Base-by-base conservation (phyloP, 2,329 filamentous ascomycete genomes). In the Arthroderma sp. region DNA sequence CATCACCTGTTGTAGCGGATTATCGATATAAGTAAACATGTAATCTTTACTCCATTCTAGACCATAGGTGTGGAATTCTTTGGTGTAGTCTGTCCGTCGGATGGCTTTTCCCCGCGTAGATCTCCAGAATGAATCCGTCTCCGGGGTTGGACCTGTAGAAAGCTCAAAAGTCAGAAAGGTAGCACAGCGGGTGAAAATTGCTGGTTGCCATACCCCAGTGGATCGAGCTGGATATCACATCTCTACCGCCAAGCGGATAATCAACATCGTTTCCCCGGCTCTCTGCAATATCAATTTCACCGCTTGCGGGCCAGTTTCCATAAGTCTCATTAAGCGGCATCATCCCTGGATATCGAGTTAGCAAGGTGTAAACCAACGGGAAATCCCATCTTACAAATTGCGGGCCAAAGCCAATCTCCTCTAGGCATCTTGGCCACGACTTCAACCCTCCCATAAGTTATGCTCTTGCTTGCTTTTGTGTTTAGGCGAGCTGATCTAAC, bases 401-500 rank as follows among this genome's bases (percentile, higher is more conserved):
- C 63, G 29, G 68, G 72, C 73, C 72, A 75, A 27, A 77, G 56
- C 73, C 73, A 77, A 53, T 75, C 70, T 4, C 73, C 73, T 31
- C 56, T 57, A 5, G 73, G 71, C 51, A 76, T 55, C 48, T 71
- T 69, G 11, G 73, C 73, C 3, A 68, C 65, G 5, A 77, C 70
- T 52, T 77, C 74, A 30, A 77, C 66, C 38, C 66, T 60, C 1
- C 72, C 72, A 51, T 74, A 75, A 34, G 56, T 62, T 50, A 75
- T 68, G 8, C 59, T 61, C 48, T 66, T 66, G 44, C 66, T 71
- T 7, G 66, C 66, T 46, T 64, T 64, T 6, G 72, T 75, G 27
- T 62, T 68, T 6, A 75, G 53, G 8, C 73, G 63, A 5, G 69
- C 73, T 1, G 67, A 71, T 8, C 68, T 63, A 5, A 75, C 66